These are phyloP conservation scores for Paratinospora sagittata DNA, from an alignment of 164 flowering plant genomes.

Conservation along the genomic window DNA sequence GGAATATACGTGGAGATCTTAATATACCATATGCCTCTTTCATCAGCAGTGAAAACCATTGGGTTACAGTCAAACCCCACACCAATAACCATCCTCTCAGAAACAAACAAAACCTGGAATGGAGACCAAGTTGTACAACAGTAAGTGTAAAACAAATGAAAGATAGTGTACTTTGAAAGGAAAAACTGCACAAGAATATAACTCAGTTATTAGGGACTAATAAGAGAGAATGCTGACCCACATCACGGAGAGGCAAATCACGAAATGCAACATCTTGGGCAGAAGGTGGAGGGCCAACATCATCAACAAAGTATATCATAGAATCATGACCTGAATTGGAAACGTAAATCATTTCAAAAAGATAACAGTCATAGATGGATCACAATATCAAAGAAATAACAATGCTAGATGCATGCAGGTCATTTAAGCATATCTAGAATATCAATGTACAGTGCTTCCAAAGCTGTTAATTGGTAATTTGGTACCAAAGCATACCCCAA, in stretches of 20 bases:
- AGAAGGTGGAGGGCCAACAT: conserved; percentile 89
- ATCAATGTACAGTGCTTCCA: neutral
- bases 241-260: conserved; percentile 99
- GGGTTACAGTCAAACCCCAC: conserved; percentile 95
- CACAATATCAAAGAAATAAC: neutral
- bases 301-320: conserved; percentile 94
- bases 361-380: neutral
- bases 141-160: neutral
- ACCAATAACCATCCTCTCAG: conserved; percentile 86
- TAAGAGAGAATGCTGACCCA: conserved; percentile 98
- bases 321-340: conserved; percentile 78
- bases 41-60: conserved; percentile 89
- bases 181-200: neutral
- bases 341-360: neutral
- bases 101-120: conserved; percentile 74
- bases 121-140: neutral
- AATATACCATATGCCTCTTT: conserved; percentile 83
- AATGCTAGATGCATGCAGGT: neutral
- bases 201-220: conserved; percentile 9
- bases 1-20: neutral
- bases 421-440: neutral
- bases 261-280: conserved; percentile 89
- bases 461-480: too few relatives aligned
- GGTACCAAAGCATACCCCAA: too few relatives aligned
- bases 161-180: conserved; percentile 1